Base-by-base conservation (phyloP, 768 basidiomycete genomes). In the Mrakia gelida region DNA sequence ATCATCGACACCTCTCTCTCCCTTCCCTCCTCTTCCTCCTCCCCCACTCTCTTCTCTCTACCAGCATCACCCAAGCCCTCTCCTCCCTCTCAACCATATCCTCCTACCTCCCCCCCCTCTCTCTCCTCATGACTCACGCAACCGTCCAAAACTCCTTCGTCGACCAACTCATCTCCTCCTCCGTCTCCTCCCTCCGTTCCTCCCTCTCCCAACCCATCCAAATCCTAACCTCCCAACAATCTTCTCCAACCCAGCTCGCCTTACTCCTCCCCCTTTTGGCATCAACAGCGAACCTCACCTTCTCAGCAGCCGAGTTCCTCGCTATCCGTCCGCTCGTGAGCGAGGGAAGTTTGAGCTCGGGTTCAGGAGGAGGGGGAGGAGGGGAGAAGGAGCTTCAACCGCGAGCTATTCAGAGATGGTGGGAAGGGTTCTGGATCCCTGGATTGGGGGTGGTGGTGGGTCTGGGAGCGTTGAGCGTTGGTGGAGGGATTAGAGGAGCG, bases 341-440 rank as follows among this genome's bases (percentile, higher is more conserved):
- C n/a, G 67, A 41, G 3, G 18, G 21, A 6, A 38, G 38, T 8
- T 67, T 32, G 18, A 28, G 26, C 23, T 61, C 63, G n/a, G 11
- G 41, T 7, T 56, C 56, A 23, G 23, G 23, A 23, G 56, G 23
- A 56, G 18, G 21, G 1, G 7, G 9, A 16, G 38, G 38, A 23
- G 67, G 67, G 13, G 67, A 70, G 67, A 70, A 70, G 67, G 67
- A 70, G 67, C 41, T 70, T 13, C 67, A 41, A 26, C 38, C 67
- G 45, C 7, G 67, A 38, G 34, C 67, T 41, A 41, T 70, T 41
- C 67, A 70, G 38, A 34, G 41, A 9, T 70, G 67, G 67, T 70
- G 67, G 67, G 67, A 70, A 70, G 67, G 67, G 34, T 70, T 43
- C 41, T 70, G 67, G 67, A 70, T 70, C 41, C 67, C 67, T 23